These are phyloP conservation scores for Magnolia changhungtana DNA, from an alignment of 164 flowering plant species.

Conservation along the genomic window DNA sequence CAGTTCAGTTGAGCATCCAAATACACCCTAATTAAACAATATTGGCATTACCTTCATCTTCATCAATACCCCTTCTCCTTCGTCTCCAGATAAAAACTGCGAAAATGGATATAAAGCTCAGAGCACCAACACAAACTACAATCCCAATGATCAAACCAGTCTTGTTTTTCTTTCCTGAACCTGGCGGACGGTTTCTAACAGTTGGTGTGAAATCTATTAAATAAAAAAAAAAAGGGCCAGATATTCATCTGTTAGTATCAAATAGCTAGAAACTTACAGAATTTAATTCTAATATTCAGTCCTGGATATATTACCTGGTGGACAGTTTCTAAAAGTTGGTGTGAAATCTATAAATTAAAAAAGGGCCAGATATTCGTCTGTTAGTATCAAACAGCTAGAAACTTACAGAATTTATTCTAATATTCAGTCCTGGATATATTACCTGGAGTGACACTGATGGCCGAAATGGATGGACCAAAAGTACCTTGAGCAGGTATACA, in stretches of 20 bases:
- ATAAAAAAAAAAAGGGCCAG: too few relatives aligned
- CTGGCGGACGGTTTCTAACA: conserved; percentile 47
- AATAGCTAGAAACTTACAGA: too few relatives aligned
- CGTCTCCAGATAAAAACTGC: conserved; percentile 25
- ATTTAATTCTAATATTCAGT: too few relatives aligned
- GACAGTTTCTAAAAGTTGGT: conserved; percentile 54
- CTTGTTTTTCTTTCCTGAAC: conserved; percentile 19
- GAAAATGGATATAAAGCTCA: conserved; percentile 28
- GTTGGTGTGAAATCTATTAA: conserved; percentile 27
- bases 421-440: too few relatives aligned
- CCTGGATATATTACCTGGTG: conserved; percentile 30
- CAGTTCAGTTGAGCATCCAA: neutral
- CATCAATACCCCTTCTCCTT: conserved; percentile 24
- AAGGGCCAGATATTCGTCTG: too few relatives aligned
- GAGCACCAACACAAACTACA: conserved; percentile 39
- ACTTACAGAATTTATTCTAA: too few relatives aligned
- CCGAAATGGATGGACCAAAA: conserved; percentile 87
- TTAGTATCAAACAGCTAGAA: too few relatives aligned
- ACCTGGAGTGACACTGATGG: conserved; percentile 65
- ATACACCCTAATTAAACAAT: neutral
- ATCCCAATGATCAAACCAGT: conserved; percentile 62
- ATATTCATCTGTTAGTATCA: too few relatives aligned
- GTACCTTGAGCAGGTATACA: conserved; percentile 71
- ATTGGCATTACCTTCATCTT: conserved; percentile 53
- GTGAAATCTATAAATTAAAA: too few relatives aligned